phyloP scores from a whole-genome alignment of 441 rosid genomes.

The Kokia cookei region DNA sequence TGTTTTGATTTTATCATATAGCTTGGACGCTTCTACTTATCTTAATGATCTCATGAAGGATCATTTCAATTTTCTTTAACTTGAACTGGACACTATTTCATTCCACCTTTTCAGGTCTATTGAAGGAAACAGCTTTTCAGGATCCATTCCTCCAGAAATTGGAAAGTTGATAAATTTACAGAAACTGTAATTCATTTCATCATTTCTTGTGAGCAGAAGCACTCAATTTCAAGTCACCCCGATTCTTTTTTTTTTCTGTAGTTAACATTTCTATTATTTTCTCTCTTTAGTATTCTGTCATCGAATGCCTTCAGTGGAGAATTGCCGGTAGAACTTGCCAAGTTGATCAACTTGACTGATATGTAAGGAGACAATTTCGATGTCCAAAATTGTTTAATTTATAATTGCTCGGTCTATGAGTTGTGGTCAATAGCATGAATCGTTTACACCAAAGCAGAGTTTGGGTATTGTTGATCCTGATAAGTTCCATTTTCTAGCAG shows the following conservation, averaged over 20 bases:
- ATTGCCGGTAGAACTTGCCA: constrained; percentile 44
- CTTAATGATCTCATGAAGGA: not conserved
- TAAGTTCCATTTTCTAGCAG: not conserved
- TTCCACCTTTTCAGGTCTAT: constrained; percentile 61
- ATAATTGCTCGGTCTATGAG: not conserved
- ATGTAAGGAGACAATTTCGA: constrained; percentile 39
- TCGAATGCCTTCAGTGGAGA: constrained; percentile 70
- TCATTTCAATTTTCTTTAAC: not conserved
- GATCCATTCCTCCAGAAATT: constrained; percentile 68
- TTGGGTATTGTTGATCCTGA: not conserved
- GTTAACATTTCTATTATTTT: not conserved
- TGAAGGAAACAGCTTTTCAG: constrained; percentile 76
- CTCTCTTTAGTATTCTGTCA: constrained; percentile 42
- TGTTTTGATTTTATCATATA: not conserved
- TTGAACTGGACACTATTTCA: not conserved
- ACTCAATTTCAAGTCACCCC: not conserved
- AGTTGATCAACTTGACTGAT: constrained; percentile 61
- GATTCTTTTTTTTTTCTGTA: not conserved
- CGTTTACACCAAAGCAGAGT: not conserved
- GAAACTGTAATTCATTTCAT: constrained; percentile 46
- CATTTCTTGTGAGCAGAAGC: constrained; percentile 2
- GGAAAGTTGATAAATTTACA: constrained; percentile 50
- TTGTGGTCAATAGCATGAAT: not conserved
- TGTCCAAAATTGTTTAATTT: not conserved
- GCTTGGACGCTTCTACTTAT: not conserved